These are phyloP conservation scores for Taphrina populina DNA, from an alignment of 1,139 yeast genomes.

Conservation along the genomic window DNA sequence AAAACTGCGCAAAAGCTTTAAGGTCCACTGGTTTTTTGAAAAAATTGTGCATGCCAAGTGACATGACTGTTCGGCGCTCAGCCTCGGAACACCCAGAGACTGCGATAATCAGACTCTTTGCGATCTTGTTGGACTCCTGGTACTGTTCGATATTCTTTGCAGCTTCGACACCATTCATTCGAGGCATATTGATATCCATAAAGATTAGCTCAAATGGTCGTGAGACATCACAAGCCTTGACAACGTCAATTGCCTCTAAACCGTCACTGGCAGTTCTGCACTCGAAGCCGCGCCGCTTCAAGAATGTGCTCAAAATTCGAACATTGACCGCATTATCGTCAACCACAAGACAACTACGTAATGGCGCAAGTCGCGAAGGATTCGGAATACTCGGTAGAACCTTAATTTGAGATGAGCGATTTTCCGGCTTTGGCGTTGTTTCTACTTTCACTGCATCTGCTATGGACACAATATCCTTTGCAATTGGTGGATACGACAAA, in stretches of 20 bases:
- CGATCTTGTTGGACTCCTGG: not conserved
- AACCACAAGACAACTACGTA: conserved; percentile 20
- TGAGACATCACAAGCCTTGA: not conserved
- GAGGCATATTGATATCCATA: conserved; percentile 29
- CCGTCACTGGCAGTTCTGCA: conserved; percentile 22
- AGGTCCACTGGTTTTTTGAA: conserved; percentile 20
- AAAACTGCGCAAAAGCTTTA: conserved; percentile 3
- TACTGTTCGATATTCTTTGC: conserved; percentile 1
- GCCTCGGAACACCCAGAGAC: conserved; percentile 26
- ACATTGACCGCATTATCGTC: conserved; percentile 30
- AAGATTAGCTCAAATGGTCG: conserved; percentile 18
- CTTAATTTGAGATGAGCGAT: too few relatives aligned
- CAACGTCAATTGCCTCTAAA: conserved; percentile 1
- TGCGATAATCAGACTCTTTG: conserved; percentile 8
- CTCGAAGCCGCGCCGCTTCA: conserved; percentile 13
- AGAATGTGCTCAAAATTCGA: conserved; percentile 14
- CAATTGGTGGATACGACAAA: too few relatives aligned
- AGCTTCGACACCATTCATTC: conserved; percentile 22
- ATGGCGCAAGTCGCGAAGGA: too few relatives aligned
- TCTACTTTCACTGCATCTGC: too few relatives aligned
- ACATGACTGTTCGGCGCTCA: conserved; percentile 8
- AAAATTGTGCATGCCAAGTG: conserved; percentile 5
- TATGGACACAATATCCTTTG: too few relatives aligned
- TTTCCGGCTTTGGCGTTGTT: too few relatives aligned
- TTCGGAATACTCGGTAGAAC: too few relatives aligned